These are phyloP conservation scores for Leucocoprinus leucothites DNA, from an alignment of 768 basidiomycete genomes.

Conservation along the genomic window DNA sequence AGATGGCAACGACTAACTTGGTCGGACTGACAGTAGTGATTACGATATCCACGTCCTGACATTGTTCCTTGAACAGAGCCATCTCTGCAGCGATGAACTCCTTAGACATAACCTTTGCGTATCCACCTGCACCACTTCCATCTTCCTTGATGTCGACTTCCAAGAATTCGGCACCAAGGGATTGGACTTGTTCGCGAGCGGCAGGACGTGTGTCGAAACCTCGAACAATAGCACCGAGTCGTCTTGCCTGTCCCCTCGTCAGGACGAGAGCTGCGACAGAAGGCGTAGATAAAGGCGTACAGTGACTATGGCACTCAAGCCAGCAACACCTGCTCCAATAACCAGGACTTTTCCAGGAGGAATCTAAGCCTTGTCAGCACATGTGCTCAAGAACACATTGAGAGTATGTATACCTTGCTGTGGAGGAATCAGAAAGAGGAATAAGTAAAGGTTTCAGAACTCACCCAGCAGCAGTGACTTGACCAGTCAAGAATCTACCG, in stretches of 20 bases:
- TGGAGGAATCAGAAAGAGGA: neutral
- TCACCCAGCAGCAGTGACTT: constrained; percentile 88
- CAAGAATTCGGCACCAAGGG: constrained; percentile 87
- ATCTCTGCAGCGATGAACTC: constrained; percentile 88
- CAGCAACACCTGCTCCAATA: constrained; percentile 88
- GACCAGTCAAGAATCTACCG: constrained; percentile 85
- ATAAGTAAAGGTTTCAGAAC: constrained; percentile 23
- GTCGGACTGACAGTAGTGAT: constrained; percentile 67
- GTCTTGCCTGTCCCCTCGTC: constrained; percentile 50
- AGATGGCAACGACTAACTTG: neutral
- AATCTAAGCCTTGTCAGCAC: constrained; percentile 42
- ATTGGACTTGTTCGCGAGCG: constrained; percentile 86
- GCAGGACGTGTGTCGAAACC: constrained; percentile 86
- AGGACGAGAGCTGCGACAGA: neutral
- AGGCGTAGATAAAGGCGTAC: constrained; percentile 28
- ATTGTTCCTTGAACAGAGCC: constrained; percentile 85
- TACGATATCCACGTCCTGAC: constrained; percentile 86
- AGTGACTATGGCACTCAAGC: constrained; percentile 84
- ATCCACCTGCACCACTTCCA: constrained; percentile 79
- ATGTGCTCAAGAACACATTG: neutral
- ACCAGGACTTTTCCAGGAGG: constrained; percentile 85
- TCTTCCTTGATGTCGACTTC: constrained; percentile 80
- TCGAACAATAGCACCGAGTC: constrained; percentile 85
- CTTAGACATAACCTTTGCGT: constrained; percentile 89
- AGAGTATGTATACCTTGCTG: constrained; percentile 29